Conservation (phyloP, 257 asterid species). For the Plantago major region DNA sequence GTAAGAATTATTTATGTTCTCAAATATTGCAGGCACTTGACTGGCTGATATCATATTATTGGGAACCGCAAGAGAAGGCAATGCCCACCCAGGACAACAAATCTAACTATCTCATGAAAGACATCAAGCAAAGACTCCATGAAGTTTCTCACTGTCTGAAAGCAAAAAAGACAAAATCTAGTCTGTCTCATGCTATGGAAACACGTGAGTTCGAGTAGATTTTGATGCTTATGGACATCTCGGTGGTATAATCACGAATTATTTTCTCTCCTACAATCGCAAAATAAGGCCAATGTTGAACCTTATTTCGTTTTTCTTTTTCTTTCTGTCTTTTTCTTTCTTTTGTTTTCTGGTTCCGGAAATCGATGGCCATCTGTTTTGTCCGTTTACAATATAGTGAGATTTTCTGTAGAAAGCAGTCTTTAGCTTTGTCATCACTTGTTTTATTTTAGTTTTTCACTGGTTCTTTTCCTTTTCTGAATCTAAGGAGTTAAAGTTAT, state of each 20-base stretch:
- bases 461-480: too few species aligned
- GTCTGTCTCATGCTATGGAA: constrained; percentile 37
- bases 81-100: constrained; percentile 42
- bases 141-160: constrained; percentile 56
- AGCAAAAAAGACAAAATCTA: constrained; percentile 34
- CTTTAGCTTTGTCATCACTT: too few species aligned
- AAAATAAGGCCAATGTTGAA: too few species aligned
- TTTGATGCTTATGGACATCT: constrained; percentile 13
- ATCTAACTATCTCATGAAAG: constrained; percentile 39
- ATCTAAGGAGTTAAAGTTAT: background rate
- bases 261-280: too few species aligned
- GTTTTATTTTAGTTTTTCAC: too few species aligned
- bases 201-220: constrained; percentile 46
- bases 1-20: constrained; percentile 10
- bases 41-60: constrained; percentile 79
- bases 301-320: too few species aligned
- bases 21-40: constrained; percentile 64
- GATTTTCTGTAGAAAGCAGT: too few species aligned
- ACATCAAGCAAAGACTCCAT: constrained; percentile 50
- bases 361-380: too few species aligned
- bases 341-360: too few species aligned
- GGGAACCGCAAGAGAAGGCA: constrained; percentile 80
- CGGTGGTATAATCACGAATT: background rate
- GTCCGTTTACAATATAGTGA: too few species aligned
- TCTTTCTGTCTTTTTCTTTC: too few species aligned